Evolutionary conservation across 1,284 basidiomycete species (phyloP).

Genomic region (Boletus albobrunnescens): DNA sequence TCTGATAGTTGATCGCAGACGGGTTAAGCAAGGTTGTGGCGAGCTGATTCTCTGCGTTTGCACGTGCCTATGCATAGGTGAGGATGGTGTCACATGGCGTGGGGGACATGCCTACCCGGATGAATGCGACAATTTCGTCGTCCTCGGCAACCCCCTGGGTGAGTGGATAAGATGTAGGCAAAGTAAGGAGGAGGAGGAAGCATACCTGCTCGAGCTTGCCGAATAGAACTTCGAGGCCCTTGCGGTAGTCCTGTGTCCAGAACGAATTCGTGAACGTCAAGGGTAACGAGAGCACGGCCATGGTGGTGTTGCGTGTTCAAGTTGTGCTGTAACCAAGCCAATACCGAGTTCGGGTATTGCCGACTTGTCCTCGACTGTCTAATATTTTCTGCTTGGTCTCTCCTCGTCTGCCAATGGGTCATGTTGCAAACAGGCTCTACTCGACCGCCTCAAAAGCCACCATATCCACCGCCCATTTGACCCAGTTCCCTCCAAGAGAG

Average conservation of each 20-base stretch:
- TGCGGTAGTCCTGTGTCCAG: slow-evolving; percentile 86
- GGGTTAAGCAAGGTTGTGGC: slow-evolving; percentile 56
- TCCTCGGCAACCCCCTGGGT: slow-evolving; percentile 71
- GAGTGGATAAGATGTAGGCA: slow-evolving; percentile 26
- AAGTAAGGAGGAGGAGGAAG: background rate
- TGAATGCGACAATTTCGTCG: slow-evolving; percentile 76
- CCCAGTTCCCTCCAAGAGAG: slow-evolving; percentile 62
- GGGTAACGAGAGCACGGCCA: slow-evolving; percentile 84
- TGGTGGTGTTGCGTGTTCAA: slow-evolving; percentile 39
- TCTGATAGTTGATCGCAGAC: slow-evolving; percentile 45
- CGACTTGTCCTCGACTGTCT: slow-evolving; percentile 8
- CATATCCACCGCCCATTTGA: slow-evolving; percentile 50
- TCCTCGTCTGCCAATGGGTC: slow-evolving; percentile 47
- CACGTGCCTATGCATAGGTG: slow-evolving; percentile 51
- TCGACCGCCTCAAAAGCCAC: slow-evolving; percentile 54
- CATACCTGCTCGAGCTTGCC: slow-evolving; percentile 73
- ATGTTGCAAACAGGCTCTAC: slow-evolving; percentile 57
- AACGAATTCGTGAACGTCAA: slow-evolving; percentile 86
- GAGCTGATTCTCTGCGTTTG: slow-evolving; percentile 57
- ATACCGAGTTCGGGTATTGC: slow-evolving; percentile 22
- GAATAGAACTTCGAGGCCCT: slow-evolving; percentile 75
- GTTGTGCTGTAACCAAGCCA: background rate
- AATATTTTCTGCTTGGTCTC: background rate
- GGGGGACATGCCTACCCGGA: slow-evolving; percentile 57
- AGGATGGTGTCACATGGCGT: slow-evolving; percentile 4